phyloP scores from a whole-genome alignment of 73 alveolate genomes.

The Breviolum minutum region DNA sequence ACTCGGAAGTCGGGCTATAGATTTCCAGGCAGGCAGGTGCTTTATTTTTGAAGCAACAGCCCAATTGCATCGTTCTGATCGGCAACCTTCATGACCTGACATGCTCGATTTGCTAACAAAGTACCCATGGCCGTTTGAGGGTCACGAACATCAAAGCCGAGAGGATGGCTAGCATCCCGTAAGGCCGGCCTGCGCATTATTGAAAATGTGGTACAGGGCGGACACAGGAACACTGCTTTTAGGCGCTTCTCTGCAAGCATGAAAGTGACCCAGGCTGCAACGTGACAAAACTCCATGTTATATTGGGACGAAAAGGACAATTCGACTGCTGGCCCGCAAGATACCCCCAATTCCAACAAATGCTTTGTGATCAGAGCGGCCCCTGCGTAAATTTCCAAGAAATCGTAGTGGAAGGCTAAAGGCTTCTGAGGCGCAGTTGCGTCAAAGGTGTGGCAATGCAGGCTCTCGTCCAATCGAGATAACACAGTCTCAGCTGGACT shows the following conservation, averaged over 20 bases:
- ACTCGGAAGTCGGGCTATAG: too few relatives aligned
- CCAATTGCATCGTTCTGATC: not conserved
- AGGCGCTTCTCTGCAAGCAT: not conserved
- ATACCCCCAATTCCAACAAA: not conserved
- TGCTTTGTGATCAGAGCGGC: not conserved
- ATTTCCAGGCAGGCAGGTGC: not conserved
- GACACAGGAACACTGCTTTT: not conserved
- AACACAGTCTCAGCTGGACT: not conserved
- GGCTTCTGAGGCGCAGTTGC: not conserved
- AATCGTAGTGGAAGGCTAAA: not conserved
- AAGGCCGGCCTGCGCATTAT: too few relatives aligned
- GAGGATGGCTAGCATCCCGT: not conserved
- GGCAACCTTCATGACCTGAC: not conserved
- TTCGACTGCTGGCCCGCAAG: not conserved
- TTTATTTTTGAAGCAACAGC: not conserved
- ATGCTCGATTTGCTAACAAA: not conserved
- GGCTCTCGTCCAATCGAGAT: not conserved
- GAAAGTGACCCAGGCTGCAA: not conserved
- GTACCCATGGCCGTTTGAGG: not conserved
- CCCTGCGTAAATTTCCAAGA: not conserved
- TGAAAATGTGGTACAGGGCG: not conserved
- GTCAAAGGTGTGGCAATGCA: too few relatives aligned
- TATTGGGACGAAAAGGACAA: not conserved
- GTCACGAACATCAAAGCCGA: not conserved
- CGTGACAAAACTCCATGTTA: not conserved